phyloP scores from a whole-genome alignment of 305 asterid species.

The Striga hermonthica region DNA sequence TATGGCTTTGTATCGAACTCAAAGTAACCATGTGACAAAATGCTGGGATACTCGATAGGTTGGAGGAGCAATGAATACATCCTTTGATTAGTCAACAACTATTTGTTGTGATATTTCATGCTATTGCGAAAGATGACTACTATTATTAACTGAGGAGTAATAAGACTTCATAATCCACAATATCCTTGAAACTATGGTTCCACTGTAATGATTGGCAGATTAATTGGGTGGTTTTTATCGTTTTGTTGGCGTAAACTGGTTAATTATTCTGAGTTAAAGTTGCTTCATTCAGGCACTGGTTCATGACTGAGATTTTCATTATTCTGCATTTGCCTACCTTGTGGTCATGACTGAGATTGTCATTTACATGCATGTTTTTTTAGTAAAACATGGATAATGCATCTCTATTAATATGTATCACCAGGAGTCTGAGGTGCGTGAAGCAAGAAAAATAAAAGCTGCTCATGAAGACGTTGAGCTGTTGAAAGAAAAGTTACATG shows the following conservation, averaged over 20 bases:
- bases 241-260: conserved; percentile 9
- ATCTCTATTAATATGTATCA: conserved; percentile 33
- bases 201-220: conserved; percentile 20
- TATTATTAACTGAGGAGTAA: conserved; percentile 19
- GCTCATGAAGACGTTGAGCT: conserved; percentile 65
- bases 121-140: not conserved
- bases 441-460: conserved; percentile 76
- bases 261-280: conserved; percentile 8
- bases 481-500: conserved; percentile 77
- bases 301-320: not conserved
- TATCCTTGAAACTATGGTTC: conserved; percentile 26
- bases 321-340: conserved; percentile 20
- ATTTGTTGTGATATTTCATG: conserved; percentile 10
- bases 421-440: conserved; percentile 89
- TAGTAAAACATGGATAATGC: conserved; percentile 24
- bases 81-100: conserved; percentile 17
- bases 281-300: conserved; percentile 16
- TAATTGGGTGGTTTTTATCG: conserved; percentile 28
- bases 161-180: conserved; percentile 1
- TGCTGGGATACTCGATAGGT: conserved; percentile 14
- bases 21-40: conserved; percentile 3
- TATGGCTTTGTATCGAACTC: conserved; percentile 26
- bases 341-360: conserved; percentile 15
- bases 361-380: conserved; percentile 24
- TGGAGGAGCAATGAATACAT: conserved; percentile 23